Evolutionary conservation across 306 rosid genomes (phyloP).

Genomic region (Astragalus glycyphyllos): DNA sequence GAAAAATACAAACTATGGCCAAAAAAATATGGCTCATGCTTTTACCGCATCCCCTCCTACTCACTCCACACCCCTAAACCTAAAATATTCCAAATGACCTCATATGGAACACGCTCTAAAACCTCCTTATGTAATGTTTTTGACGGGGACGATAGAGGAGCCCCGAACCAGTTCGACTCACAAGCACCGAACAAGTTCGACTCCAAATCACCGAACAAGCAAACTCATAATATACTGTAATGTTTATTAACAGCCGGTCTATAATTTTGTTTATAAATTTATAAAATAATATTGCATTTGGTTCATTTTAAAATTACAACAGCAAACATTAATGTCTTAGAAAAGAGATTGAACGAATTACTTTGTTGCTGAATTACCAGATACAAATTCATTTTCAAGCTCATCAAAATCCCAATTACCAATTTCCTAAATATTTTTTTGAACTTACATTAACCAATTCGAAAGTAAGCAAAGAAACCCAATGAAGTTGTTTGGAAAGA

Average conservation of each 20-base stretch:
- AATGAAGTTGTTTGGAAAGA: slow-evolving; percentile 26
- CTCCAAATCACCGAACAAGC: no score
- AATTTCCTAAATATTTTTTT: slow-evolving; percentile 59
- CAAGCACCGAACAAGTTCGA: no score
- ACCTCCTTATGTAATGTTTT: no score
- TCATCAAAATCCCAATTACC: slow-evolving; percentile 98
- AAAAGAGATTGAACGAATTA: slow-evolving; percentile 40
- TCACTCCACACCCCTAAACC: no score
- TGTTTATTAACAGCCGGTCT: slow-evolving; percentile 42
- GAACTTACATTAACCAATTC: slow-evolving; percentile 30
- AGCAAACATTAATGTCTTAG: slow-evolving; percentile 40
- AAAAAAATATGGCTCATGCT: no score
- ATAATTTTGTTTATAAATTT: slow-evolving; percentile 43
- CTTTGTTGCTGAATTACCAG: slow-evolving; percentile 57
- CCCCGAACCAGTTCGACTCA: no score
- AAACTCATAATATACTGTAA: no score
- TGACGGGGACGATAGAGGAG: no score
- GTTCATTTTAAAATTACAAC: slow-evolving; percentile 46
- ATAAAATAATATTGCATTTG: slow-evolving; percentile 46
- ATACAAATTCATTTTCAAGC: slow-evolving; percentile 82
- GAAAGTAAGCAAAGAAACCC: slow-evolving; percentile 9
- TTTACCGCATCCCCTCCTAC: no score
- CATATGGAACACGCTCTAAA: no score
- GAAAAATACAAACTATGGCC: no score
- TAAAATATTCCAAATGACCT: no score